Conservation (phyloP, 176 grass and related monocot genomes). For the Paspalum vaginatum region DNA sequence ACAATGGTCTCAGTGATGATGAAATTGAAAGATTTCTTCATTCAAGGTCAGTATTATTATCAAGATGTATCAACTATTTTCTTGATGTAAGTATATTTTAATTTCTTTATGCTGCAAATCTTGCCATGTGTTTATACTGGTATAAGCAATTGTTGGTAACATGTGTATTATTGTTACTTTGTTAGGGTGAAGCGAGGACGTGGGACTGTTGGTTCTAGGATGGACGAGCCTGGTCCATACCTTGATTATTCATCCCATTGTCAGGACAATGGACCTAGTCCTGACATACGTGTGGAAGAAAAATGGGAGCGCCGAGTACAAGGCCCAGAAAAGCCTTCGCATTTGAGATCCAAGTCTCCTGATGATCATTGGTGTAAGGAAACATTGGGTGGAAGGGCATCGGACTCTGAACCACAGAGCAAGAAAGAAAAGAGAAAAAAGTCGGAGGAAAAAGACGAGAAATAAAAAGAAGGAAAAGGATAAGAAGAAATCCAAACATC, state of each 20-base stretch:
- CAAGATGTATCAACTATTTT: background rate
- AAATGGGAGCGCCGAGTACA: constrained; percentile 53
- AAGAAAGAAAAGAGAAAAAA: constrained; percentile 36
- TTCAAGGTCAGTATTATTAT: constrained; percentile 60
- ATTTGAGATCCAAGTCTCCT: constrained; percentile 52
- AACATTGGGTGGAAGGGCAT: constrained; percentile 11
- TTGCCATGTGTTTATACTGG: background rate
- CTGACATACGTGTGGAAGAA: constrained; percentile 62
- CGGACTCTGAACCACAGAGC: constrained; percentile 24
- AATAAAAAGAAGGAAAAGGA: constrained; percentile 59
- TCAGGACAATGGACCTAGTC: constrained; percentile 28
- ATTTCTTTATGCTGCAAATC: background rate
- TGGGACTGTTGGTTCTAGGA: constrained; percentile 85
- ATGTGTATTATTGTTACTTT: constrained; percentile 26
- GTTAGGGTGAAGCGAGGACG: constrained; percentile 75
- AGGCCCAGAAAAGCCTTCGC: constrained; percentile 68
- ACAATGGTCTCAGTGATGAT: constrained; percentile 61
- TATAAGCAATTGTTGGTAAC: constrained; percentile 1
- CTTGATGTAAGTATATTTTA: background rate
- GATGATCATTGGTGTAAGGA: constrained; percentile 37
- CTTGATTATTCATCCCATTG: constrained; percentile 25
- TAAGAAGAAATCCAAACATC: constrained; percentile 70
- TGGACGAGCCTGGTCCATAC: constrained; percentile 89
- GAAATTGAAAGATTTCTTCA: constrained; percentile 87
- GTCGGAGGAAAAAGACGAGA: constrained; percentile 44